Percentiles rank a stretch among this genome's conserved stretches.
phyloP scores from a whole-genome alignment of 2,329 filamentous ascomycete genomes.

The Cucurbitaria berberidis region DNA sequence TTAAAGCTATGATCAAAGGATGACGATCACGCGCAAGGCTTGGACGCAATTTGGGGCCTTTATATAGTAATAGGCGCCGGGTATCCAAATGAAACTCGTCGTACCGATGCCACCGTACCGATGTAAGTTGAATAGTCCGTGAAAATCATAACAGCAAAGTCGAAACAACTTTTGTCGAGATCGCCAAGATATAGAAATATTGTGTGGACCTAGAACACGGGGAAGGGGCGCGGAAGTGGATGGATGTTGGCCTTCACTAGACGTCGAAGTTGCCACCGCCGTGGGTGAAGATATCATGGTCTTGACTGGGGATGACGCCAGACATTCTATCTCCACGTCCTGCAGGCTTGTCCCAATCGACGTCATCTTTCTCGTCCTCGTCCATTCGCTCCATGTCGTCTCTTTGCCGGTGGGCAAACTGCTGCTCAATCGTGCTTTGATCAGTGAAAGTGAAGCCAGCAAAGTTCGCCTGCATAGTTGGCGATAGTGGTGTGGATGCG shows the following conservation, averaged over 20 bases:
- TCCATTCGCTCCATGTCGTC: constrained; percentile 54
- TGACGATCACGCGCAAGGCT: constrained; percentile 16
- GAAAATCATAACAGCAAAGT: constrained; percentile 22
- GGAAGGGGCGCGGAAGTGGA: constrained; percentile 8
- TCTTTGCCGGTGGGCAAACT: constrained; percentile 61
- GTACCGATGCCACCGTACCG: constrained; percentile 25
- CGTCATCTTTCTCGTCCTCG: constrained; percentile 51
- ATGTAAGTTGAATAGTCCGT: constrained; percentile 21
- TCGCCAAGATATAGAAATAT: constrained; percentile 19
- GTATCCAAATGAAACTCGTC: constrained; percentile 38
- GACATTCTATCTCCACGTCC: constrained; percentile 59
- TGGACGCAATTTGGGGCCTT: constrained; percentile 31
- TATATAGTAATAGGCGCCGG: constrained; percentile 23
- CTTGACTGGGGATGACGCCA: constrained; percentile 54
- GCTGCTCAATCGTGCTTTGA: constrained; percentile 89
- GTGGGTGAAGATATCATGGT: constrained; percentile 57
- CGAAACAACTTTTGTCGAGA: constrained; percentile 42
- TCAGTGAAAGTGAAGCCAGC: constrained; percentile 99
- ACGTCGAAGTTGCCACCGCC: constrained; percentile 49
- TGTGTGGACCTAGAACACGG: constrained; percentile 7
- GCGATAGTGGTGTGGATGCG: constrained; percentile 89
- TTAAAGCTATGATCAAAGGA: constrained; percentile 10
- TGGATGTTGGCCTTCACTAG: constrained; percentile 24
- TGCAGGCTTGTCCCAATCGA: constrained; percentile 50
- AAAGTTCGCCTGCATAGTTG: constrained; percentile 97